Conservation (phyloP, 148 eudicot genomes). For the Camellia sinensis region DNA sequence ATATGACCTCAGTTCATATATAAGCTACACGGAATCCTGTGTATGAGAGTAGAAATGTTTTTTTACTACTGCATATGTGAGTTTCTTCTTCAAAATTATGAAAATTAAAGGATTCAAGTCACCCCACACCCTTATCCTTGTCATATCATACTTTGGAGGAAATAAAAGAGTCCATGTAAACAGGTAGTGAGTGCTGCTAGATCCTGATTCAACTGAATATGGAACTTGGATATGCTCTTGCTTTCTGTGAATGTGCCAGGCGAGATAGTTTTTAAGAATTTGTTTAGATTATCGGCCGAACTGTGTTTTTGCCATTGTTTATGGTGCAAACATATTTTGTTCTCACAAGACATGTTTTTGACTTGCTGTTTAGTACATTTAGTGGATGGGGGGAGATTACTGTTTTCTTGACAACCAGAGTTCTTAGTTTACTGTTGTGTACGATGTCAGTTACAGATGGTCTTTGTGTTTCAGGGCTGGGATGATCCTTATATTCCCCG, state of each 20-base stretch:
- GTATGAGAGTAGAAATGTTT: no score
- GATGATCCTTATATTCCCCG: slow-evolving; percentile 95
- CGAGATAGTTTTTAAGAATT: neutral
- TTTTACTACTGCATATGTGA: no score
- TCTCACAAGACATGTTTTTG: neutral
- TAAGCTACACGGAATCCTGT: no score
- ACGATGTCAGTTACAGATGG: neutral
- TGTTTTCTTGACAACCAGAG: neutral
- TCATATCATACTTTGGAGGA: no score
- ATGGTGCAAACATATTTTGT: neutral
- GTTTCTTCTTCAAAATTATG: no score
- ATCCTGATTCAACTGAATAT: slow-evolving; percentile 2
- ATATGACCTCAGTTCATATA: neutral
- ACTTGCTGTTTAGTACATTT: neutral
- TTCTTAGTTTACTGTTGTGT: neutral
- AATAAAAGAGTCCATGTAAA: no score
- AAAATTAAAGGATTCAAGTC: no score
- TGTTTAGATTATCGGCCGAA: neutral
- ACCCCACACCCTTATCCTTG: no score
- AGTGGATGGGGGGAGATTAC: neutral
- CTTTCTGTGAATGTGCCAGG: neutral
- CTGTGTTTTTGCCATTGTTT: neutral
- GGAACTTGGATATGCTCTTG: neutral
- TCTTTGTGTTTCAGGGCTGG: slow-evolving; percentile 65
- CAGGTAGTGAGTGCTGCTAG: neutral